These are phyloP conservation scores for Ganoderma multipileum DNA, from an alignment of 1,284 basidiomycete genomes.

Conservation along the genomic window DNA sequence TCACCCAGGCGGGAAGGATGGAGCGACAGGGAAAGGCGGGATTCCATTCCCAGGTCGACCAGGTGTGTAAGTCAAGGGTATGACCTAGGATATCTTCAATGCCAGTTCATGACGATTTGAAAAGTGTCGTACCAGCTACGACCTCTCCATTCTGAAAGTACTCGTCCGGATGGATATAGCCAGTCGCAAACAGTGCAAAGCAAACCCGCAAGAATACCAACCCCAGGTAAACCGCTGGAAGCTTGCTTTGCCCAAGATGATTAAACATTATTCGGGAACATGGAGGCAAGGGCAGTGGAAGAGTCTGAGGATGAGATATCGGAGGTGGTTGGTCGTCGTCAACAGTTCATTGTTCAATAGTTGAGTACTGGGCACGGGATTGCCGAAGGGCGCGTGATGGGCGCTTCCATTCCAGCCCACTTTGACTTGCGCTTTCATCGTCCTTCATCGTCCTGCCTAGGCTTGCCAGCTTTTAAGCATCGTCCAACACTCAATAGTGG, in stretches of 20 bases:
- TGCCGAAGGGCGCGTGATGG: no score
- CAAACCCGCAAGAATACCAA: slow-evolving; percentile 38
- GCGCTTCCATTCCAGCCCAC: no score
- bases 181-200: slow-evolving; percentile 44
- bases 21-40: slow-evolving; percentile 44
- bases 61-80: slow-evolving; percentile 38
- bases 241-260: background rate
- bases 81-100: slow-evolving; percentile 30
- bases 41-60: slow-evolving; percentile 49
- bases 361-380: no score
- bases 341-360: no score
- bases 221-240: slow-evolving; percentile 20
- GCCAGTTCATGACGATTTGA: background rate
- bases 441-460: no score
- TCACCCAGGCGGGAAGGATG: slow-evolving; percentile 42
- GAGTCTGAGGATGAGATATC: background rate
- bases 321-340: background rate
- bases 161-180: slow-evolving; percentile 52
- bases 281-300: background rate
- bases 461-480: no score
- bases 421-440: no score
- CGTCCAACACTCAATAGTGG: no score
- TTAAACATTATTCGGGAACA: background rate
- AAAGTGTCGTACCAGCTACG: slow-evolving; percentile 40
- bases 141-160: slow-evolving; percentile 51